Conservation (phyloP, 768 basidiomycete genomes). For the Mycena maculata region DNA sequence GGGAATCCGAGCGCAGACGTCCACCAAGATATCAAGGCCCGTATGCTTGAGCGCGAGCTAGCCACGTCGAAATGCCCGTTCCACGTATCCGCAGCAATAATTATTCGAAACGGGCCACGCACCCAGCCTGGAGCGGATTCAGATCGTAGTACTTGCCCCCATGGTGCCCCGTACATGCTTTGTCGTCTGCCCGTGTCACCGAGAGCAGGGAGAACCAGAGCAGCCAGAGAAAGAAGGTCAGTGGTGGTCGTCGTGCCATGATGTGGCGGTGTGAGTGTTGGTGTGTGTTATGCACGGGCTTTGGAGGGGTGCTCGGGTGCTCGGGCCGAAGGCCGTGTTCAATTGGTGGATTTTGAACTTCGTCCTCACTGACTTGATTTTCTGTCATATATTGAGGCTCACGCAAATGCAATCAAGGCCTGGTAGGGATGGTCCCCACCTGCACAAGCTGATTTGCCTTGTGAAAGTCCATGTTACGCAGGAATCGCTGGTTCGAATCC, state of each 20-base stretch:
- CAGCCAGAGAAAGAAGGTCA: neutral
- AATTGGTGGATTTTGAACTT: too few relatives aligned
- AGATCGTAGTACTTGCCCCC: constrained; percentile 75
- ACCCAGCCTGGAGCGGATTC: constrained; percentile 70
- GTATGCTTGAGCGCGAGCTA: constrained; percentile 24
- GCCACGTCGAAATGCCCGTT: constrained; percentile 11
- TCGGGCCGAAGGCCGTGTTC: too few relatives aligned
- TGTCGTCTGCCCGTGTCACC: constrained; percentile 49
- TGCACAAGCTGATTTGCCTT: too few relatives aligned
- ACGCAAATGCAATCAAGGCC: too few relatives aligned
- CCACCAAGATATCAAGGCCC: too few relatives aligned
- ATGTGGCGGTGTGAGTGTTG: neutral
- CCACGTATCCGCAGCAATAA: constrained; percentile 22
- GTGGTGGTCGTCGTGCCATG: constrained; percentile 25
- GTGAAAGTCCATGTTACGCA: too few relatives aligned
- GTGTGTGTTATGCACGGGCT: neutral
- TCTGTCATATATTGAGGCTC: too few relatives aligned
- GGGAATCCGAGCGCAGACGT: too few relatives aligned
- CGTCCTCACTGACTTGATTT: too few relatives aligned
- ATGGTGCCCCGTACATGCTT: constrained; percentile 70
- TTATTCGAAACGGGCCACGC: constrained; percentile 31
- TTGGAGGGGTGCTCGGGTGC: neutral
- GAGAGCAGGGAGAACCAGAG: constrained; percentile 2
- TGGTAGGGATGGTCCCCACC: too few relatives aligned
- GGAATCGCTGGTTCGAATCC: too few relatives aligned